Evolutionary conservation across 192 early-diverging fungal species (phyloP), one percentile per base, ranked within the genome.

Genomic region (Dissophora ornata): DNA sequence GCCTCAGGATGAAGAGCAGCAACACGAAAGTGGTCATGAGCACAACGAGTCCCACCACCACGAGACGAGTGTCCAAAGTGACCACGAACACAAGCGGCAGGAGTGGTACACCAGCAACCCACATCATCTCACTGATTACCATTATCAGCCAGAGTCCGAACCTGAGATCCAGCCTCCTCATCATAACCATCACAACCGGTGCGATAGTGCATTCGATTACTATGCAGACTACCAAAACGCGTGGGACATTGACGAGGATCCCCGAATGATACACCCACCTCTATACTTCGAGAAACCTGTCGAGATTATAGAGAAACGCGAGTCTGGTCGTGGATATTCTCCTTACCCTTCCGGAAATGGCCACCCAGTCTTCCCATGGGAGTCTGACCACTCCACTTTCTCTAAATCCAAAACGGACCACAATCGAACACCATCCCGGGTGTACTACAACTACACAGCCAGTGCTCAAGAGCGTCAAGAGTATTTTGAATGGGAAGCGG

Each of bases 61-160:
- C 13, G 53, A 49, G 36, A 38, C 36, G 5, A 12, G 7, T 19
- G 16, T 44, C 25, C 41, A 71, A 6, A 15, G 12, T 5, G 12
- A 38, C 36, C 36, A 38, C 7, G 7, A 38, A 12, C 36, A n/a
- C n/a, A n/a, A n/a, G n/a, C n/a, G n/a, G n/a, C 56, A 69, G 36
- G 49, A 70, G 7, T 42, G 53, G 15, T 67, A 56, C 46, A 22
- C 52, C 2, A 24, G 60, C 18, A 77, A 77, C 53, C 73, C 73
- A 22, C 73, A 77, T 22, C 73, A 67, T 45, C 25, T 77, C 22
- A 77, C 73, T 10, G 73, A 77, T 52, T 77, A 77, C 26, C 73
- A 77, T 13, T 77, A 67, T 30, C 73, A 77, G 9, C 73, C 73
- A 4, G 44, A 45, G 18, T 45, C 44, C 44, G n/a, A 45, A 2